Percentiles rank a stretch among this genome's conserved stretches.
Evolutionary conservation across 176 grass and related monocot genomes (phyloP).

Genomic region (Metroxylon sagu): DNA sequence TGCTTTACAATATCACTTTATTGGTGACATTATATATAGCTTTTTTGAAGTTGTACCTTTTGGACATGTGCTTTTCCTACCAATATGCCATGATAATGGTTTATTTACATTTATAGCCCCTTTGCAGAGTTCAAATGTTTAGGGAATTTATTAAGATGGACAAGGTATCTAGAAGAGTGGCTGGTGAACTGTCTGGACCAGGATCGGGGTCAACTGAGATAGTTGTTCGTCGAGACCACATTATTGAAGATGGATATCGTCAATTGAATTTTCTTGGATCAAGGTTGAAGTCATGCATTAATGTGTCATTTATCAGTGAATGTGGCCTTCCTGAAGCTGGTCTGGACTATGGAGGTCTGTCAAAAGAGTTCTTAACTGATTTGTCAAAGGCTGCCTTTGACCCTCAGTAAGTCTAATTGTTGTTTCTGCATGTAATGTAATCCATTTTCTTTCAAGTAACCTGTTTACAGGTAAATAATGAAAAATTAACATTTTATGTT

Average conservation of each 20-base stretch:
- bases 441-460: neutral
- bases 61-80: no score
- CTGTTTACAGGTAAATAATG: no score
- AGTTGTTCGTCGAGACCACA: constrained; percentile 73
- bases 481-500: constrained; percentile 16
- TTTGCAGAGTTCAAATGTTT: constrained; percentile 81
- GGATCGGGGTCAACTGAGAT: constrained; percentile 70
- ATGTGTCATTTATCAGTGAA: constrained; percentile 92
- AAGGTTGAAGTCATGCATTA: constrained; percentile 80
- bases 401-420: constrained; percentile 50
- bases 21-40: no score
- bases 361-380: constrained; percentile 98
- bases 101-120: constrained; percentile 20
- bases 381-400: constrained; percentile 75
- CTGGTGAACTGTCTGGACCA: constrained; percentile 52
- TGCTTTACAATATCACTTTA: no score
- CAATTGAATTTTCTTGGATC: constrained; percentile 76
- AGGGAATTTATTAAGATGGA: constrained; percentile 91
- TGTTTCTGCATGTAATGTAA: neutral
- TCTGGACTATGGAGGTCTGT: constrained; percentile 92
- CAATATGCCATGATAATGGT: neutral
- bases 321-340: constrained; percentile 97
- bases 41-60: no score
- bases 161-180: constrained; percentile 54
- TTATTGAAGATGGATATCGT: constrained; percentile 87